Evolutionary conservation across 345 rosid species (phyloP).

Genomic region (Balakata baccata): DNA sequence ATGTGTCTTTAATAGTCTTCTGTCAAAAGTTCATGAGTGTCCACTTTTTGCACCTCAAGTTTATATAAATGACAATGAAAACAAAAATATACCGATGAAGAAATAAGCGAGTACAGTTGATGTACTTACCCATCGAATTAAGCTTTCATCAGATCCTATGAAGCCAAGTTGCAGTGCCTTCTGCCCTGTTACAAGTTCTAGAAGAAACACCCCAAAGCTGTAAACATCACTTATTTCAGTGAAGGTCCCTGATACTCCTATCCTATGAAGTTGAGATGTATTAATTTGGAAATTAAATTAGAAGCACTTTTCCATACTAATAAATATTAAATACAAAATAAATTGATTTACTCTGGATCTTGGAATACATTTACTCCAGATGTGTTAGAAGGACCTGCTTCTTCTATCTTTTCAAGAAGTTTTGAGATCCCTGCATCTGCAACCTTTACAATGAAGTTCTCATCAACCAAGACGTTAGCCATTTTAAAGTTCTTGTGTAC

Average conservation of each 20-base stretch:
- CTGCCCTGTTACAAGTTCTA: conserved; percentile 58
- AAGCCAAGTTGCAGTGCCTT: conserved; percentile 27
- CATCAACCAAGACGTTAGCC: conserved; percentile 66
- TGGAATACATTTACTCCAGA: conserved; percentile 38
- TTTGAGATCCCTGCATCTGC: conserved; percentile 49
- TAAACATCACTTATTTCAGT: conserved; percentile 52
- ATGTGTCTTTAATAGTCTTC: background rate
- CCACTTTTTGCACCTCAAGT: background rate
- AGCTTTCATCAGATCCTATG: conserved; percentile 38
- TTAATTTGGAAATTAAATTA: background rate
- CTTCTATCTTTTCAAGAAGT: conserved; percentile 46
- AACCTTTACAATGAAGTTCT: conserved; percentile 57
- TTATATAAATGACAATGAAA: background rate
- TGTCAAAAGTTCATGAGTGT: background rate
- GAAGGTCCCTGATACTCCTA: conserved; percentile 31
- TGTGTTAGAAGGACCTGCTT: conserved; percentile 44
- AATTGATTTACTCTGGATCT: conserved; percentile 59
- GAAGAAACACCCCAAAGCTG: conserved; percentile 67
- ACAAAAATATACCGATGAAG: background rate
- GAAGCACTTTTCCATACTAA: conserved; percentile 1
- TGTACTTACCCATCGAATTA: conserved; percentile 47
- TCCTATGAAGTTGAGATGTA: conserved; percentile 31
- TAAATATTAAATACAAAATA: conserved; percentile 9
- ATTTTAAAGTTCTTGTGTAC: conserved; percentile 67
- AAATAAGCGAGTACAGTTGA: background rate